Conservation (phyloP, 805 yeast species). For the Candida michaelii region DNA sequence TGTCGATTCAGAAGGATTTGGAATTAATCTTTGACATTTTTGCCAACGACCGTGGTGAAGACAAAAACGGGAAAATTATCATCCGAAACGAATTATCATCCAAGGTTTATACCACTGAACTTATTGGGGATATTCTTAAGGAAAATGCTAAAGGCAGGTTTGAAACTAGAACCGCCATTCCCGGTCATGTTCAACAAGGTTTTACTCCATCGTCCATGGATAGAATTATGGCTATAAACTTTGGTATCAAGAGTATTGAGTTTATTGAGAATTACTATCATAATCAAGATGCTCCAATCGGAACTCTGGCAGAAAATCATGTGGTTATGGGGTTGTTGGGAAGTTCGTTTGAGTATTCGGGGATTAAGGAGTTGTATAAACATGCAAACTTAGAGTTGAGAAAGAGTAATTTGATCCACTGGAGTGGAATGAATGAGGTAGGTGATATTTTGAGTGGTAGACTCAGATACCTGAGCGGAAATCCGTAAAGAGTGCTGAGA, state of each 20-base stretch:
- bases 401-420: constrained; percentile 68
- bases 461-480: too few relatives aligned
- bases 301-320: constrained; percentile 5
- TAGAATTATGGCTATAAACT: constrained; percentile 70
- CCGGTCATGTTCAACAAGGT: constrained; percentile 89
- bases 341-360: constrained; percentile 57
- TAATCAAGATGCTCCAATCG: constrained; percentile 1
- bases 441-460: constrained; percentile 77
- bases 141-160: constrained; percentile 64
- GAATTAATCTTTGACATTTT: constrained; percentile 58
- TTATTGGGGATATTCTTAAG: constrained; percentile 67
- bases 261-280: constrained; percentile 52
- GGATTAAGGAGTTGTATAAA: constrained; percentile 56
- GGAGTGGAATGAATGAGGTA: constrained; percentile 59
- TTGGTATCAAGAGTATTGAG: constrained; percentile 66
- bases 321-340: constrained; percentile 75
- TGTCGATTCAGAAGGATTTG: constrained; percentile 65
- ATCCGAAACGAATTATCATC: constrained; percentile 68
- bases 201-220: constrained; percentile 76
- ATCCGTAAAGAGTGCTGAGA: too few relatives aligned
- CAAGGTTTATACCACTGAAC: constrained; percentile 63
- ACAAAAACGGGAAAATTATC: constrained; percentile 67
- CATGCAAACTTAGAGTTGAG: constrained; percentile 62
- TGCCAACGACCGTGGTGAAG: constrained; percentile 60
- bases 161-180: constrained; percentile 77